These are phyloP conservation scores for Hanseniaspora sp. DNA, from an alignment of 1,139 yeast species.

Conservation along the genomic window DNA sequence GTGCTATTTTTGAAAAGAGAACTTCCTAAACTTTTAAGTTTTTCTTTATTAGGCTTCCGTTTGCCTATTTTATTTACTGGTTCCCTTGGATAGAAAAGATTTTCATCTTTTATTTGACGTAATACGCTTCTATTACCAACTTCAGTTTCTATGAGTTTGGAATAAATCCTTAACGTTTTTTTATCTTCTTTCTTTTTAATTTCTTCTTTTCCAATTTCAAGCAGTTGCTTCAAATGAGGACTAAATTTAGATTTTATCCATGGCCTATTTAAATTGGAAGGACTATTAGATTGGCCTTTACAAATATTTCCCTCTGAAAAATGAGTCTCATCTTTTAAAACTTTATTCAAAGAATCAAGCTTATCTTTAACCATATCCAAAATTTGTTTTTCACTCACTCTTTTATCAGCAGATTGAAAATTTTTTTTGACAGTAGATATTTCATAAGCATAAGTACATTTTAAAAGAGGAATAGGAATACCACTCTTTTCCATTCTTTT, in stretches of 20 bases:
- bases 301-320: neutral
- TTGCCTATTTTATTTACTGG: neutral
- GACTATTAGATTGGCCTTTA: no score
- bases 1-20: neutral
- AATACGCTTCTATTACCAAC: neutral
- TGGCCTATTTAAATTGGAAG: no score
- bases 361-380: neutral
- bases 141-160: conserved; percentile 5
- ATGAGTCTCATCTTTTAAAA: neutral
- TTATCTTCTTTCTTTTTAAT: neutral
- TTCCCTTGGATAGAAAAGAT: neutral
- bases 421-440: neutral
- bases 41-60: neutral
- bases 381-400: conserved; percentile 9
- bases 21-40: neutral
- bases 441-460: conserved; percentile 13
- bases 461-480: neutral
- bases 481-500: neutral
- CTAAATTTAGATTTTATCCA: neutral
- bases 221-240: neutral
- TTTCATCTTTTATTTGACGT: neutral
- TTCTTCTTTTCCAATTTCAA: neutral
- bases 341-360: neutral
- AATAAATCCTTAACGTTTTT: neutral
- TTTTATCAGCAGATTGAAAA: neutral